These are phyloP conservation scores for Adansonia gregorii DNA, from an alignment of 441 rosid genomes.

Conservation along the genomic window DNA sequence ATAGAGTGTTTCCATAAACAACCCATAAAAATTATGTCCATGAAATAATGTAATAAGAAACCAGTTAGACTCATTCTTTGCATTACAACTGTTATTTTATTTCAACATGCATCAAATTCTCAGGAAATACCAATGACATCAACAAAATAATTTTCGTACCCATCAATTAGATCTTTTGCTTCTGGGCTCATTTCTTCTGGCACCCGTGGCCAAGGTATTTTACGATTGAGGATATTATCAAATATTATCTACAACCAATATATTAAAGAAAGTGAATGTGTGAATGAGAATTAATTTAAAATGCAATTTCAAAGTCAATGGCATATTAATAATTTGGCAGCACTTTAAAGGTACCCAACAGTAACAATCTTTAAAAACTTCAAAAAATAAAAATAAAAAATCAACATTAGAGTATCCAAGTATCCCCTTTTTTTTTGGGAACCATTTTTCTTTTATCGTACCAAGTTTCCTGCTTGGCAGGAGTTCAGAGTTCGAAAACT, in stretches of 20 bases:
- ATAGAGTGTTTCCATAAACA: neutral
- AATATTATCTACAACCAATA: slow-evolving; percentile 78
- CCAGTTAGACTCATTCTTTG: neutral
- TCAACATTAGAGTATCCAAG: slow-evolving; percentile 6
- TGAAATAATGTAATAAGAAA: neutral
- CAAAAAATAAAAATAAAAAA: neutral
- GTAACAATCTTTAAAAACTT: slow-evolving; percentile 5
- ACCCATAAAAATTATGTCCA: neutral
- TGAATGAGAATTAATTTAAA: slow-evolving; percentile 22
- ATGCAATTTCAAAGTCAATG: neutral
- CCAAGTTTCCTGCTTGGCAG: neutral
- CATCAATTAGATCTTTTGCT: slow-evolving; percentile 82
- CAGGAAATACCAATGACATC: neutral
- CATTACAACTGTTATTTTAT: slow-evolving; percentile 5
- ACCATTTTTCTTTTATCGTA: neutral
- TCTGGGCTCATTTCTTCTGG: slow-evolving; percentile 90
- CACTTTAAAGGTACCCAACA: neutral
- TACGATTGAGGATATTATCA: slow-evolving; percentile 97
- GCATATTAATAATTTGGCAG: slow-evolving; percentile 3
- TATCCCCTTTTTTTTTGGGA: neutral
- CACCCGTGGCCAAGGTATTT: slow-evolving; percentile 93
- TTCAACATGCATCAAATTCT: slow-evolving; percentile 12
- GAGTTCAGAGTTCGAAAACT: slow-evolving; percentile 8
- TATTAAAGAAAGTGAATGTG: slow-evolving; percentile 30
- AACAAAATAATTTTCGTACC: slow-evolving; percentile 49